Conservation (phyloP, 2,329 filamentous ascomycete genomes). For the Sphaerulina musiva region DNA sequence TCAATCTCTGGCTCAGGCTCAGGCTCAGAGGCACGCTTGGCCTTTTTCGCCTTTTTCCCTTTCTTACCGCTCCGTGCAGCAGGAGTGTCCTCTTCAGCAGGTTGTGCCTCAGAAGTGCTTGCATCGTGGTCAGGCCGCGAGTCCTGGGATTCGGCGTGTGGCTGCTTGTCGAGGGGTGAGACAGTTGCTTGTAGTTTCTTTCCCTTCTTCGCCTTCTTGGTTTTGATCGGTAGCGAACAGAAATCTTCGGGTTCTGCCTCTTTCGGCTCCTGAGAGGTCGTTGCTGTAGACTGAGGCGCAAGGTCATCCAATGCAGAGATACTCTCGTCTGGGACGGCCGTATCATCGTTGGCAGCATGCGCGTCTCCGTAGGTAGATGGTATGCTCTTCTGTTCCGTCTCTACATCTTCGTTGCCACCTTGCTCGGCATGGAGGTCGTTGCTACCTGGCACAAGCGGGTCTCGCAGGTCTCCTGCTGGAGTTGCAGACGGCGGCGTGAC, state of each 20-base stretch:
- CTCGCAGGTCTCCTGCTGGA: neutral
- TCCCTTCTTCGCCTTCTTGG: slow-evolving; percentile 4
- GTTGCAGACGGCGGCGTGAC: neutral
- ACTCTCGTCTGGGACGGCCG: neutral
- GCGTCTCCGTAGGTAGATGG: neutral
- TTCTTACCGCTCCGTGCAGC: slow-evolving; percentile 24
- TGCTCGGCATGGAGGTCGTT: slow-evolving; percentile 13
- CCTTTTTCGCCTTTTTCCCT: slow-evolving; percentile 20
- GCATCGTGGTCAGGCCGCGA: neutral
- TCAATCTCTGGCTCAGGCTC: neutral
- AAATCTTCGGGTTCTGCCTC: slow-evolving; percentile 5
- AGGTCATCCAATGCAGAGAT: neutral
- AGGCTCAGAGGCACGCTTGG: slow-evolving; percentile 1
- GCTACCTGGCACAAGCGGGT: neutral
- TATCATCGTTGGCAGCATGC: neutral
- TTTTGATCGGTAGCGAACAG: slow-evolving; percentile 1
- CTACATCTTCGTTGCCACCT: slow-evolving; percentile 20
- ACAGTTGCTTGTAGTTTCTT: slow-evolving; percentile 3
- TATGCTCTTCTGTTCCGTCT: slow-evolving; percentile 21
- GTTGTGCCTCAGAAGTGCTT: neutral
- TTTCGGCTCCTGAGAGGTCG: slow-evolving; percentile 1
- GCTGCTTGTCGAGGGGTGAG: neutral
- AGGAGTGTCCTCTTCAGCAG: slow-evolving; percentile 1
- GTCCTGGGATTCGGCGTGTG: neutral
- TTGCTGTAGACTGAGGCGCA: slow-evolving; percentile 4